These are phyloP conservation scores for Didymella sp. DNA, from an alignment of 2,329 filamentous ascomycete species.

Conservation along the genomic window DNA sequence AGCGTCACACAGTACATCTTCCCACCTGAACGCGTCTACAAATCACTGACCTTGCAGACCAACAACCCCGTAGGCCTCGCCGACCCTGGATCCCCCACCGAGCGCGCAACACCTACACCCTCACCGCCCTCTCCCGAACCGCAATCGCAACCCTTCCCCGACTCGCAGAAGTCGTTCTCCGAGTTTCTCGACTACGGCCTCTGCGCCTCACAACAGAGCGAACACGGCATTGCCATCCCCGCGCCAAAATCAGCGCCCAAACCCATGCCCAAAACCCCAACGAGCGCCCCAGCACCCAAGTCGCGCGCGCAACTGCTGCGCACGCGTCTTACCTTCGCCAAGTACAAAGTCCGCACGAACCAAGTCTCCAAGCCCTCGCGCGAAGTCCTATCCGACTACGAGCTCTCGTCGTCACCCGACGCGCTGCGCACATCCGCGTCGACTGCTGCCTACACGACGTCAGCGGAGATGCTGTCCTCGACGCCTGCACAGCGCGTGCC, in stretches of 20 bases:
- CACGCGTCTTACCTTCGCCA: slow-evolving; percentile 72
- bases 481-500: slow-evolving; percentile 21
- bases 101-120: slow-evolving; percentile 41
- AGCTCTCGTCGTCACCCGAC: slow-evolving; percentile 31
- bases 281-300: slow-evolving; percentile 17
- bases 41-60: slow-evolving; percentile 34
- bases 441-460: slow-evolving; percentile 28
- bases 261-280: slow-evolving; percentile 12
- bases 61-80: slow-evolving; percentile 37
- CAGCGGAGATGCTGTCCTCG: not conserved
- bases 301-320: slow-evolving; percentile 71
- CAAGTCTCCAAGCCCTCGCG: slow-evolving; percentile 70
- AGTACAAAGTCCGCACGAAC: slow-evolving; percentile 77
- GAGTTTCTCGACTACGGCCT: slow-evolving; percentile 57
- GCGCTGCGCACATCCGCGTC: slow-evolving; percentile 11
- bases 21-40: slow-evolving; percentile 18
- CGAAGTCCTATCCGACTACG: slow-evolving; percentile 57
- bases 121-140: slow-evolving; percentile 27
- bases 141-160: slow-evolving; percentile 26
- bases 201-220: slow-evolving; percentile 50
- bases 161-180: slow-evolving; percentile 54
- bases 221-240: slow-evolving; percentile 22
- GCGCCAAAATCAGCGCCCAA: slow-evolving; percentile 4
- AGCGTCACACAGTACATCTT: slow-evolving; percentile 36
- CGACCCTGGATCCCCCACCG: slow-evolving; percentile 44